phyloP scores from a whole-genome alignment of 345 rosid genomes.

The Abelmoschus esculentus region DNA sequence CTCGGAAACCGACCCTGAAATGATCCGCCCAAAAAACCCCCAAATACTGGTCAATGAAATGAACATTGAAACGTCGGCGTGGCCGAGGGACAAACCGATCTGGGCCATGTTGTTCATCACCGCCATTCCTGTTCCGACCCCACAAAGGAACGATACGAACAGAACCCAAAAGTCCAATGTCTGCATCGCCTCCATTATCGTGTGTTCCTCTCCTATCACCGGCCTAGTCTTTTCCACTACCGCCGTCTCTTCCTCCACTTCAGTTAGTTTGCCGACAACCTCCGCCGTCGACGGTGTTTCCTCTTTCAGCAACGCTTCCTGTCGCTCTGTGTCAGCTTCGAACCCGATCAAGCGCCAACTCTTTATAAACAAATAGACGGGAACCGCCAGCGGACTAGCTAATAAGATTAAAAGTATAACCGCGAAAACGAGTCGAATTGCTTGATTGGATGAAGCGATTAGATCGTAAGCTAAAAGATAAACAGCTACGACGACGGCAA shows the following conservation, averaged over 20 bases:
- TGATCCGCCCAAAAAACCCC: conserved; percentile 88
- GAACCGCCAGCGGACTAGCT: conserved; percentile 59
- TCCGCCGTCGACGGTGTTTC: conserved; percentile 6
- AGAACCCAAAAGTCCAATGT: conserved; percentile 87
- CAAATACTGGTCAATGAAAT: conserved; percentile 78
- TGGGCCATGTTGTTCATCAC: conserved; percentile 93
- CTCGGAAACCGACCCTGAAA: conserved; percentile 78
- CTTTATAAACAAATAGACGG: conserved; percentile 34
- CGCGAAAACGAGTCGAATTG: conserved; percentile 34
- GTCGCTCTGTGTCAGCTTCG: conserved; percentile 29
- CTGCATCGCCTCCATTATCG: conserved; percentile 53
- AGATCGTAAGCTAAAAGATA: conserved; percentile 63
- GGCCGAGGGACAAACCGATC: conserved; percentile 84
- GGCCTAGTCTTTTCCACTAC: conserved; percentile 34
- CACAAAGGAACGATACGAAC: conserved; percentile 71
- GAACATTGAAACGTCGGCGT: conserved; percentile 73
- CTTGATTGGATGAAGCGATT: conserved; percentile 31
- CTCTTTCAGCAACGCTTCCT: conserved; percentile 42
- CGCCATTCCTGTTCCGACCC: conserved; percentile 85
- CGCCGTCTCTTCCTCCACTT: not conserved
- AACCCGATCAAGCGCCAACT: conserved; percentile 25
- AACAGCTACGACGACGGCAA: conserved; percentile 68
- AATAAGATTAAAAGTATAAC: conserved; percentile 28
- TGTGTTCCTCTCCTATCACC: conserved; percentile 77
- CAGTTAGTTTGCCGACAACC: not conserved